Base-by-base conservation (phyloP, 2,329 filamentous ascomycete genomes). In the Aspergillus sp. region DNA sequence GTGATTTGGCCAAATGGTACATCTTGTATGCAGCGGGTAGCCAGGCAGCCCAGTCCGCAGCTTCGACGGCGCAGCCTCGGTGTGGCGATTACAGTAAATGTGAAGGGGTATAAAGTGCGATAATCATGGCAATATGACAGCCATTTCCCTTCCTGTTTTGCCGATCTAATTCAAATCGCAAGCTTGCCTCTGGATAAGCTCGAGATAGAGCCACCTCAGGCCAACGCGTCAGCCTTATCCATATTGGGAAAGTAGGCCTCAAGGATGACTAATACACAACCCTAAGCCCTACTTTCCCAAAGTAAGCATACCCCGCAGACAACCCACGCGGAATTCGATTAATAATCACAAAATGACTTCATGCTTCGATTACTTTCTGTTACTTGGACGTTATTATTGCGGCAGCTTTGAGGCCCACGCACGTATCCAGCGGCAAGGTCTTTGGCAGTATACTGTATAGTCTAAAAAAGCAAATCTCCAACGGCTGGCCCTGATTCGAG, bases 1-100 rank as follows among this genome's bases (percentile, higher is more conserved):
- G 83, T 58, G 91, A 93, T 76, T 97, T 97, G 70, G 91, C 88
- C 67, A 99, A 87, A 79, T 98, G 93, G 80, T 97, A 98, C 93
- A 97, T 97, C 58, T 63, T 73, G 64, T 60, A 60, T 56, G 61
- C 56, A 55, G 58, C 59, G 44, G 58, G 57, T 58, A 61, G 54
- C 58, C 60, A 59, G 57, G 26, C 20, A 36, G 50, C 41, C 18
- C 30, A 51, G 58, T 59, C 15, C 12, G 34, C 60, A 56, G 57
- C 54, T 64, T 59, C 57, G 47, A 47, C 39, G n/a, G 60, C 58
- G 55, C 60, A 41, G 60, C 56, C 55, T 59, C 58, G 52, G 47
- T 41, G 17, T 43, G 48, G 47, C 48, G 48, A 61, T 63, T 55
- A 65, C 30, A 55, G 57, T 48, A 36, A 55, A 47, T 39, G 49